A percentile compares a stretch with the other conserved stretches of the same genome.
Conservation (phyloP, 345 rosid genomes). For the Abelmoschus esculentus region DNA sequence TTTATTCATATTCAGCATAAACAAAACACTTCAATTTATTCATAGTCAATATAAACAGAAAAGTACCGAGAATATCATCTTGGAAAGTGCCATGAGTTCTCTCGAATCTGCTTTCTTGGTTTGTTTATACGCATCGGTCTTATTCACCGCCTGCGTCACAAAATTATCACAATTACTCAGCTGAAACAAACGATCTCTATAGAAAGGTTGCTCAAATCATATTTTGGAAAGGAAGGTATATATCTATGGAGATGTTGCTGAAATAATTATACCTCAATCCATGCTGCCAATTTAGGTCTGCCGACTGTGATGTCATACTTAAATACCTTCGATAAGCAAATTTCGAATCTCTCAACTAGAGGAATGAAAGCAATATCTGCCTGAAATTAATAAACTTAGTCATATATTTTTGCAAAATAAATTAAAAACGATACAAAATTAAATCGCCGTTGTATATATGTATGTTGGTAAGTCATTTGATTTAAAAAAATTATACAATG, state of each 20-base stretch:
- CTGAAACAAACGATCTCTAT: too few species aligned
- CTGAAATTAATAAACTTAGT: constrained; percentile 21
- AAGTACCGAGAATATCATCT: constrained; percentile 41
- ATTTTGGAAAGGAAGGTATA: too few species aligned
- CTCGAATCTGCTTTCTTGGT: constrained; percentile 46
- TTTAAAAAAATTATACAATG: too few species aligned
- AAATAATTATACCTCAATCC: constrained; percentile 53
- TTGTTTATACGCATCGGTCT: constrained; percentile 58
- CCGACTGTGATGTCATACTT: constrained; percentile 54
- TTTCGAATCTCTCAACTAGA: constrained; percentile 56
- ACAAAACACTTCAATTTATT: neutral
- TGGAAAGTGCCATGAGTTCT: constrained; percentile 34
- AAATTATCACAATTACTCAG: too few species aligned
- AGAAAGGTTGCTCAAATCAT: too few species aligned
- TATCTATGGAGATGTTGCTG: too few species aligned
- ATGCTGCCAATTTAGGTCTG: constrained; percentile 67
- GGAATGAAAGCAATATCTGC: constrained; percentile 74
- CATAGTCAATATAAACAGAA: neutral
- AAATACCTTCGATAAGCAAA: constrained; percentile 36
- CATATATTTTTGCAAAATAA: too few species aligned
- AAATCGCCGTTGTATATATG: too few species aligned
- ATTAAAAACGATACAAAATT: too few species aligned
- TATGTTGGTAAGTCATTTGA: too few species aligned
- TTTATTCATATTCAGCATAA: too few species aligned
- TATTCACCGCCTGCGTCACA: constrained; percentile 47